phyloP scores from a whole-genome alignment of 352 stramenopile genomes.

The Pythium dissimile region DNA sequence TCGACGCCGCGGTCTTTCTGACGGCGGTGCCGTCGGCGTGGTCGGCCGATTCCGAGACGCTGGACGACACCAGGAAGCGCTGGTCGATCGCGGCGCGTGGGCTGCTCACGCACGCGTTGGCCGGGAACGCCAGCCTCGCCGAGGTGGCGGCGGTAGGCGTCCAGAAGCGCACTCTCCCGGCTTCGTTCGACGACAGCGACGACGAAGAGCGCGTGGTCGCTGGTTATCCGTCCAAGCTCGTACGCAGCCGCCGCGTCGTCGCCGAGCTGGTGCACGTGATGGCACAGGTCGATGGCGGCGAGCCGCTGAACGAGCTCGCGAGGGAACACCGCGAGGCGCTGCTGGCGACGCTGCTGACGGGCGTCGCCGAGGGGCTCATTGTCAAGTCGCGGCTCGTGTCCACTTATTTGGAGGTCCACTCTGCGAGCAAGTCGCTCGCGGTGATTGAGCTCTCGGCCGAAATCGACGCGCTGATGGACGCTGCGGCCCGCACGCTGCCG shows the following conservation, averaged over 20 bases:
- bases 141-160: constrained; percentile 46
- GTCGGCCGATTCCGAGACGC: constrained; percentile 16
- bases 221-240: constrained; percentile 38
- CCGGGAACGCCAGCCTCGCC: constrained; percentile 54
- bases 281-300: constrained; percentile 28
- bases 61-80: constrained; percentile 31
- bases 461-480: constrained; percentile 44
- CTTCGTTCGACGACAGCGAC: constrained; percentile 23
- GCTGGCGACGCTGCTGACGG: constrained; percentile 47
- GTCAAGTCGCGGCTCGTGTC: constrained; percentile 53
- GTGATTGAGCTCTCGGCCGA: constrained; percentile 49
- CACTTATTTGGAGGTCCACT: constrained; percentile 45
- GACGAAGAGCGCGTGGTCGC: constrained; percentile 44
- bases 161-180: constrained; percentile 39
- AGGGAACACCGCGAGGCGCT: constrained; percentile 61
- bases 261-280: constrained; percentile 48
- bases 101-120: constrained; percentile 52
- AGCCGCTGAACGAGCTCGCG: constrained; percentile 46
- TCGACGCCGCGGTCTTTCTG: constrained; percentile 11
- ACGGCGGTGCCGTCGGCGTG: constrained; percentile 8
- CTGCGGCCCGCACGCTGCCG: constrained; percentile 34
- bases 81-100: constrained; percentile 52
- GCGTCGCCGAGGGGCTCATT: constrained; percentile 46
- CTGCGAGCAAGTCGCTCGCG: constrained; percentile 41
- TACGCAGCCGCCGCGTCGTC: constrained; percentile 36